Evolutionary conservation across 2,329 filamentous ascomycete species (phyloP), one percentile per base, ranked within the genome.

Genomic region (Plenodomus biglobosus): DNA sequence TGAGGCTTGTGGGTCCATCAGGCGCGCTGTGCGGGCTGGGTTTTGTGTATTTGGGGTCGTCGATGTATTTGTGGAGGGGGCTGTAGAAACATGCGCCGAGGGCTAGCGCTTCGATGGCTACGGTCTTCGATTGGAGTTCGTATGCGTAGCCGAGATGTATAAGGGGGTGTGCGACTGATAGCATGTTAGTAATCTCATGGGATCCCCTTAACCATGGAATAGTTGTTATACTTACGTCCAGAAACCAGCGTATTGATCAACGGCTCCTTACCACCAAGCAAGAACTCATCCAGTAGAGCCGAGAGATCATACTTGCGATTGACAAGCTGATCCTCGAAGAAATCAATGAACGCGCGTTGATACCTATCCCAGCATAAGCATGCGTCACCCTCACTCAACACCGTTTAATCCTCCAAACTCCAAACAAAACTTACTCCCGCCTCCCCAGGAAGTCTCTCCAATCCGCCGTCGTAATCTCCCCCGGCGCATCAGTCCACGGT

Each of bases 131-230:
- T 53, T 88, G 83, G 61, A 97, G 79, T 75, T 99, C 92, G 66
- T 87, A 92, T 8, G 91, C 94, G 68, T 95, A 96, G n/a, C 85
- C 92, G 2, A 99, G 80, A 64, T 97, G 94, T 49, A 97, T 94
- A n/a, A 97, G 77, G 1, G 92, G 89, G 63, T 96, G 90, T 16
- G 87, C 92, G 52, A 96, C 88, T 92, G 38, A n/a, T 17, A 27
- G 2, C 1, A 16, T 8, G 38, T 64, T 53, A 50, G 56, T 38
- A 40, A 46, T 22, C 8, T 16, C 19, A 8, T 19, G 13, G 32
- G 75, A n/a, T n/a, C n/a, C n/a, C n/a, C n/a, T n/a, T n/a, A n/a
- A n/a, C n/a, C n/a, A n/a, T n/a, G n/a, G n/a, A n/a, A n/a, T n/a
- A n/a, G n/a, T n/a, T n/a, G n/a, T n/a, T 19, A 27, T 15, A 73